phyloP scores from a whole-genome alignment of 805 yeast genomes.

The Suhomyces tanzawaensis region DNA sequence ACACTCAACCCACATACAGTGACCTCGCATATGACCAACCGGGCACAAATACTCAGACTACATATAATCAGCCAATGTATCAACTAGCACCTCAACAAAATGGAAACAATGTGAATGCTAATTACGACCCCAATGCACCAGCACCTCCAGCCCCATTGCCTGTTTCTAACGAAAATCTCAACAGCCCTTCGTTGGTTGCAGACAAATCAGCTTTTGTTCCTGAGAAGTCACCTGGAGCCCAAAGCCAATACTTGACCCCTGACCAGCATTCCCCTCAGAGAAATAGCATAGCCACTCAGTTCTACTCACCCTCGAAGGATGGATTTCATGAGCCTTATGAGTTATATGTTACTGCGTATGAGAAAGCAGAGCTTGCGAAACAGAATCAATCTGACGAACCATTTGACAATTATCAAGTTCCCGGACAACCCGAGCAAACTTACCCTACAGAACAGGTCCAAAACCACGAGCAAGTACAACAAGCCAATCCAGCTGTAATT shows the following conservation, averaged over 20 bases:
- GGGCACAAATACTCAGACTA: background rate
- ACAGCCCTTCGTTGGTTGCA: background rate
- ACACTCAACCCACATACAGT: background rate
- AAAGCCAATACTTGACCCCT: conserved; percentile 2
- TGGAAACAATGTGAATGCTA: too few relatives aligned
- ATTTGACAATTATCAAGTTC: conserved; percentile 21
- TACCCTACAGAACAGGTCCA: too few relatives aligned
- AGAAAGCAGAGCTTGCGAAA: conserved; percentile 9
- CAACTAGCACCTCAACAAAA: background rate
- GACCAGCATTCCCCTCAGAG: background rate
- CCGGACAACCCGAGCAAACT: conserved; percentile 3
- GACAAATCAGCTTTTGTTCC: background rate
- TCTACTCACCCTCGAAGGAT: background rate
- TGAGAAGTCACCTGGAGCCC: background rate
- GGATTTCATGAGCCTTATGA: conserved; percentile 27
- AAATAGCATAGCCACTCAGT: background rate
- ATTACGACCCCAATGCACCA: too few relatives aligned
- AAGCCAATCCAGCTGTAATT: background rate
- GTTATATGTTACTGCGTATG: conserved; percentile 21
- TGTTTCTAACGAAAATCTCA: background rate
- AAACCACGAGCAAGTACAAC: background rate
- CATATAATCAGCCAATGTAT: background rate
- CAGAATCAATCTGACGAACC: conserved; percentile 20
- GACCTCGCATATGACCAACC: background rate
- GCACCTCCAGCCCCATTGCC: background rate